phyloP scores from a whole-genome alignment of 176 grass and related monocot species.

The Oryza officinalis region DNA sequence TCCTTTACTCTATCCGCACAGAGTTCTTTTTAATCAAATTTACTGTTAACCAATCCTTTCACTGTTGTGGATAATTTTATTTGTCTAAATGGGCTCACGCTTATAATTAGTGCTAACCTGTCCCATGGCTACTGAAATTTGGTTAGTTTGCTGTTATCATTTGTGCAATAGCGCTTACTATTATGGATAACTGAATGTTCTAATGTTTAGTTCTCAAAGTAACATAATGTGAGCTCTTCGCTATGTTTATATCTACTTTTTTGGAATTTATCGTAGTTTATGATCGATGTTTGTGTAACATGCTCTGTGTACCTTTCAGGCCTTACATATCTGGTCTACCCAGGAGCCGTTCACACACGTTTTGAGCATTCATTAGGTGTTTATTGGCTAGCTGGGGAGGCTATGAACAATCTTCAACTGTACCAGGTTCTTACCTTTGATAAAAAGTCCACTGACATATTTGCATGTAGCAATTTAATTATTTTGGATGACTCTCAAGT shows the following conservation, averaged over 20 bases:
- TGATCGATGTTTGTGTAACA: slow-evolving; percentile 11
- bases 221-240: not conserved
- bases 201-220: not conserved
- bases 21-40: not conserved
- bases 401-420: slow-evolving; percentile 56
- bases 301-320: slow-evolving; percentile 52
- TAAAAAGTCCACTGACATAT: slow-evolving; percentile 18
- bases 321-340: slow-evolving; percentile 88
- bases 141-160: not conserved
- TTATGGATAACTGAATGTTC: not conserved
- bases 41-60: not conserved
- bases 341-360: slow-evolving; percentile 81
- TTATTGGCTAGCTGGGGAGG: slow-evolving; percentile 69
- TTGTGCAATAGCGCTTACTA: not conserved
- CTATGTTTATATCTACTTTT: slow-evolving; percentile 10
- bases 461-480: not conserved
- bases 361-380: slow-evolving; percentile 97
- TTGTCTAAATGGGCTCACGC: not conserved
- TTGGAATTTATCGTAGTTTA: not conserved
- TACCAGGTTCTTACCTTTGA: slow-evolving; percentile 56
- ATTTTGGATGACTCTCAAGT: slow-evolving; percentile 4
- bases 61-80: not conserved
- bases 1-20: not conserved
- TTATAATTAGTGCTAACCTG: not conserved
- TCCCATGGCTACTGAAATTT: not conserved